Evolutionary conservation across 805 yeast genomes (phyloP).

Genomic region (Kodamaea jinghongensis): DNA sequence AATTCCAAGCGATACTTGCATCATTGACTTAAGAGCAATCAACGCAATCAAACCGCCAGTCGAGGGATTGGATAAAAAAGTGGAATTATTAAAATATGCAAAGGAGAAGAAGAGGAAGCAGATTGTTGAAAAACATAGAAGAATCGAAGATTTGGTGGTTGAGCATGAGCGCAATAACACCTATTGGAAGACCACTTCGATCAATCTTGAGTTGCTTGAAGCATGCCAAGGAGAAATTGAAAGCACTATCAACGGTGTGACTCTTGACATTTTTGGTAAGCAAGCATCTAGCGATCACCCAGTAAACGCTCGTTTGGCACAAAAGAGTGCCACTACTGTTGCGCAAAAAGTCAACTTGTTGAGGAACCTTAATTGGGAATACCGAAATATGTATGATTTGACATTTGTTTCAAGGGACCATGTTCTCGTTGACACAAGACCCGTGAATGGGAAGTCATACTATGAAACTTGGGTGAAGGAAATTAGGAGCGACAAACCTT

Average conservation of each 20-base stretch:
- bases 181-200: conserved; percentile 58
- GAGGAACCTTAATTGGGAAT: conserved; percentile 48
- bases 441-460: conserved; percentile 34
- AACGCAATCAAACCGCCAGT: conserved; percentile 58
- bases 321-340: conserved; percentile 53
- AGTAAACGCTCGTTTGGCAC: conserved; percentile 53
- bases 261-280: conserved; percentile 43
- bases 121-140: conserved; percentile 39
- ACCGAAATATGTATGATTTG: conserved; percentile 42
- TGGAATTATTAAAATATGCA: conserved; percentile 58
- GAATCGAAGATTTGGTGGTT: conserved; percentile 40
- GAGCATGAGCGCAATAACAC: conserved; percentile 24
- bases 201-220: conserved; percentile 49
- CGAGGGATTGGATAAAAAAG: conserved; percentile 51
- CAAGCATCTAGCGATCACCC: conserved; percentile 68
- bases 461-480: conserved; percentile 47
- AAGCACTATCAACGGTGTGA: conserved; percentile 36
- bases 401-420: conserved; percentile 32
- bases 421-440: conserved; percentile 41
- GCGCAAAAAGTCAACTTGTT: conserved; percentile 44
- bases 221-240: conserved; percentile 56
- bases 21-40: conserved; percentile 44
- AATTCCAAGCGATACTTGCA: conserved; percentile 43
- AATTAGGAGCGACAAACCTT: conserved; percentile 47
- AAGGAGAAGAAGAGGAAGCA: conserved; percentile 54